A percentile compares a stretch with the other conserved stretches of the same genome.
phyloP scores from a whole-genome alignment of 371 early-diverging fungal genomes.

The Mortierella sp. region DNA sequence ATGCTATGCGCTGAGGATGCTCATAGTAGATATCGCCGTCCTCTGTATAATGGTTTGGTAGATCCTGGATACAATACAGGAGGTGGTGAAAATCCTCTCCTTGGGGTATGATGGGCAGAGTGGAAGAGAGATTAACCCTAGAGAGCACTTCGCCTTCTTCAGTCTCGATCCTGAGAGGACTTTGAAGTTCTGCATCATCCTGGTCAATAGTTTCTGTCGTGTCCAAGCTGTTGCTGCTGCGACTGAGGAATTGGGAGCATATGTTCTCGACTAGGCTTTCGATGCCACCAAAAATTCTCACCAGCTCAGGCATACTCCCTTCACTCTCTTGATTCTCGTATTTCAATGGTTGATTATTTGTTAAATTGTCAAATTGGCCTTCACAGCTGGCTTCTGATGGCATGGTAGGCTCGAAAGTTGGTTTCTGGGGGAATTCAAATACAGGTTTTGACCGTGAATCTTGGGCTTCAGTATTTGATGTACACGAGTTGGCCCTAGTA shows the following conservation, averaged over 20 bases:
- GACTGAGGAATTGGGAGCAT: not conserved
- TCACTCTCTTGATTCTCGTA: no score
- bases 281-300: not conserved
- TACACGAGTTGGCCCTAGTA: not conserved
- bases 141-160: not conserved
- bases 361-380: no score
- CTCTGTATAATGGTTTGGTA: not conserved
- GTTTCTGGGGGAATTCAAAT: not conserved
- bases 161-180: not conserved
- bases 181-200: not conserved
- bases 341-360: no score
- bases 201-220: not conserved
- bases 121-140: not conserved
- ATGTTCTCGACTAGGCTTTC: no score
- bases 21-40: not conserved
- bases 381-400: no score
- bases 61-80: not conserved
- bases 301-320: no score
- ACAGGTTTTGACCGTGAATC: no score
- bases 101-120: not conserved
- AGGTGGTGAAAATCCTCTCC: not conserved
- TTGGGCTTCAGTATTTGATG: no score
- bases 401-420: no score
- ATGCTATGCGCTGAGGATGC: not conserved
- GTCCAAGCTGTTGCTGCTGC: not conserved